phyloP scores from a whole-genome alignment of 1,139 yeast genomes.

The Saccharomyces hybrid region DNA sequence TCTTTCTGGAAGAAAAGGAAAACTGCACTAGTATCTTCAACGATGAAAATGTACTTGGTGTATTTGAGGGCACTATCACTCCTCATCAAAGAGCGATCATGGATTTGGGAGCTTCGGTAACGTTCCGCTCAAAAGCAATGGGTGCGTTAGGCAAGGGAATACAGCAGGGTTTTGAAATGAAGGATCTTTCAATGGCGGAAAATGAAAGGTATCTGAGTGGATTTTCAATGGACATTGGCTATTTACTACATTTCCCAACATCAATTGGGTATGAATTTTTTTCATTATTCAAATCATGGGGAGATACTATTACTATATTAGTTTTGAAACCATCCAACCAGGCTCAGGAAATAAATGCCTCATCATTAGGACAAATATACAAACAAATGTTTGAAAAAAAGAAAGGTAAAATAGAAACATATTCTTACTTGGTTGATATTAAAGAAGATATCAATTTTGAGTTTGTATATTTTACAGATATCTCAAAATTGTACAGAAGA shows the following conservation, averaged over 20 bases:
- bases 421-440: slow-evolving; percentile 44
- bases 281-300: slow-evolving; percentile 64
- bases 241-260: slow-evolving; percentile 63
- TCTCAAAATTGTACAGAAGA: slow-evolving; percentile 44
- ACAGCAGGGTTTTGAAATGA: slow-evolving; percentile 70
- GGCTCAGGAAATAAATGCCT: slow-evolving; percentile 60
- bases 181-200: slow-evolving; percentile 45
- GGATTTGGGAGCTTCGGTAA: slow-evolving; percentile 66
- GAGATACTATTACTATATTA: slow-evolving; percentile 43
- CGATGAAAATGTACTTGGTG: slow-evolving; percentile 54
- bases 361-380: slow-evolving; percentile 46
- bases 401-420: slow-evolving; percentile 38
- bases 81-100: slow-evolving; percentile 69
- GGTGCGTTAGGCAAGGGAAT: slow-evolving; percentile 86
- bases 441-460: slow-evolving; percentile 47
- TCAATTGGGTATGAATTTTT: slow-evolving; percentile 67
- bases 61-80: slow-evolving; percentile 69
- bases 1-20: slow-evolving; percentile 47
- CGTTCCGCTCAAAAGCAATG: slow-evolving; percentile 53
- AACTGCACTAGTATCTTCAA: slow-evolving; percentile 60
- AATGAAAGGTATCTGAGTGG: slow-evolving; percentile 45
- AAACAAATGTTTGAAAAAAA: slow-evolving; percentile 44
- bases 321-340: slow-evolving; percentile 60
- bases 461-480: slow-evolving; percentile 43
- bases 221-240: slow-evolving; percentile 53